Evolutionary conservation across 805 yeast species (phyloP).

Genomic region (Naumovozyma castellii): DNA sequence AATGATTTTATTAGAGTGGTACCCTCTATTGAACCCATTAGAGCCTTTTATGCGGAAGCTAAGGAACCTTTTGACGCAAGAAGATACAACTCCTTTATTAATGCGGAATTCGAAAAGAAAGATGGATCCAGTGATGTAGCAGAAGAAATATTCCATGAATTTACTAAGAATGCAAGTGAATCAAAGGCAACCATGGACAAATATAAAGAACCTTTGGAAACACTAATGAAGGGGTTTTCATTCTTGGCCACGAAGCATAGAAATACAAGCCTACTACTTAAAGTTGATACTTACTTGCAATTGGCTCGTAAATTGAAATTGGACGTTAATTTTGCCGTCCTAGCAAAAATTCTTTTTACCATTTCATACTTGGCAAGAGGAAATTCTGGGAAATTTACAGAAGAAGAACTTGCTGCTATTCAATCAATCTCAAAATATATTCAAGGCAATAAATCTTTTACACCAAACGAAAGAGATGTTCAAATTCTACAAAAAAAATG

Average conservation of each 20-base stretch:
- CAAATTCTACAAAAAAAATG: constrained; percentile 5
- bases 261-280: constrained; percentile 9
- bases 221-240: constrained; percentile 16
- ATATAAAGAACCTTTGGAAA: constrained; percentile 8
- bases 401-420: background rate
- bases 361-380: constrained; percentile 8
- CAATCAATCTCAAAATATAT: background rate
- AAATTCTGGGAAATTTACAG: background rate
- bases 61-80: constrained; percentile 13
- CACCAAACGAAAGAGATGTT: constrained; percentile 10
- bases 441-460: constrained; percentile 3
- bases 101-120: constrained; percentile 19
- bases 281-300: constrained; percentile 13
- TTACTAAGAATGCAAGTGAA: constrained; percentile 2
- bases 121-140: constrained; percentile 16
- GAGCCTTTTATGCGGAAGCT: constrained; percentile 15
- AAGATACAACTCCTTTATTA: constrained; percentile 17
- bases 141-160: constrained; percentile 19
- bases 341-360: constrained; percentile 9
- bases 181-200: background rate
- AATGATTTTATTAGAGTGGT: constrained; percentile 16
- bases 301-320: constrained; percentile 13
- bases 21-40: constrained; percentile 15
- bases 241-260: constrained; percentile 10
- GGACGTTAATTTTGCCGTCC: constrained; percentile 5